Percentiles rank a stretch among this genome's conserved stretches.
Conservation (phyloP, 2,329 filamentous ascomycete species). For the Drechslerella dactyloides region DNA sequence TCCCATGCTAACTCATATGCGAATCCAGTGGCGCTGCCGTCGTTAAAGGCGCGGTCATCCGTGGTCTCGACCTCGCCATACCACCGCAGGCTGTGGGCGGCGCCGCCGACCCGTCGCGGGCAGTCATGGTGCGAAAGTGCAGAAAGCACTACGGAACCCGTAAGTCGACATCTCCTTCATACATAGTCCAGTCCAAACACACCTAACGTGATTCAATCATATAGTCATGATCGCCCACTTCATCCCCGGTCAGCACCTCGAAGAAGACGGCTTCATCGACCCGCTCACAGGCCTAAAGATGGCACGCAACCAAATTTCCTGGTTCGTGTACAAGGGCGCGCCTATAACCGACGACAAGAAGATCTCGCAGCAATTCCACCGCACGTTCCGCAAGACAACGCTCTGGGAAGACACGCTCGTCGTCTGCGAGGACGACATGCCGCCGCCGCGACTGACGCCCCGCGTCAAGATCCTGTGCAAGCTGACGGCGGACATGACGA, state of each 20-base stretch:
- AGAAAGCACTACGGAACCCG: slow-evolving; percentile 53
- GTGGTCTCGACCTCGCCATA: slow-evolving; percentile 51
- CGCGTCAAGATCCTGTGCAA: slow-evolving; percentile 38
- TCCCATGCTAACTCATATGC: not conserved
- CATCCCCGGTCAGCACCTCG: slow-evolving; percentile 40
- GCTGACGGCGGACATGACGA: slow-evolving; percentile 40
- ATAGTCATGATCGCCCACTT: slow-evolving; percentile 48
- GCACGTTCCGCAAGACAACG: slow-evolving; percentile 43
- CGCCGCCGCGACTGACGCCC: slow-evolving; percentile 30
- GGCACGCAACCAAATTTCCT: slow-evolving; percentile 50
- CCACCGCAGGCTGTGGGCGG: slow-evolving; percentile 30
- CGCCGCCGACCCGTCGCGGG: slow-evolving; percentile 19
- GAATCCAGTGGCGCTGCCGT: slow-evolving; percentile 36
- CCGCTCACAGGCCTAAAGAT: slow-evolving; percentile 42
- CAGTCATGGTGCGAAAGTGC: slow-evolving; percentile 50
- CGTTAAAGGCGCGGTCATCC: slow-evolving; percentile 51
- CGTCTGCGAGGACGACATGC: slow-evolving; percentile 45
- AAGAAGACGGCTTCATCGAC: slow-evolving; percentile 47
- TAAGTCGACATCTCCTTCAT: slow-evolving; percentile 5
- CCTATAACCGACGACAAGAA: slow-evolving; percentile 41
- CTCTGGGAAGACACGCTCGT: slow-evolving; percentile 42
- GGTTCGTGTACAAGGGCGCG: slow-evolving; percentile 48
- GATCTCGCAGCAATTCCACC: slow-evolving; percentile 48
- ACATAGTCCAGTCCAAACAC: not conserved
- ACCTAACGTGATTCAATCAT: not conserved